phyloP scores from a whole-genome alignment of 176 grass and related monocot genomes.

The Triticum timopheevii region DNA sequence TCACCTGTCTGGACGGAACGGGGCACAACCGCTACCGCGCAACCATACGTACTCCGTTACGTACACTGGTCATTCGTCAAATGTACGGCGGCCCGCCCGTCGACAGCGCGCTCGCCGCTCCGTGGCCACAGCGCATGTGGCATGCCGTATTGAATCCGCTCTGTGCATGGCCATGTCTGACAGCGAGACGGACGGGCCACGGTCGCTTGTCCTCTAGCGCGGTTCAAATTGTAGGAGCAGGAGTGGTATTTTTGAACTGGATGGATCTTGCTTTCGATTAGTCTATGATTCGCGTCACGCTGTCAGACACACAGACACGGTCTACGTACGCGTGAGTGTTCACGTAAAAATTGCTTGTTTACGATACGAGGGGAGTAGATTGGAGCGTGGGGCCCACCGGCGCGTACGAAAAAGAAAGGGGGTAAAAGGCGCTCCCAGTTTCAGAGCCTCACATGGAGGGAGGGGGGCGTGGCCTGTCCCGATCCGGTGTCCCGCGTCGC shows the following conservation, averaged over 20 bases:
- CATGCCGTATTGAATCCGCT: neutral
- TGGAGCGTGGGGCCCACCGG: neutral
- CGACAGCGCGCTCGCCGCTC: neutral
- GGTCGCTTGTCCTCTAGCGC: neutral
- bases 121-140: neutral
- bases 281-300: neutral
- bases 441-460: conserved; percentile 16
- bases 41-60: neutral
- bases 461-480: neutral
- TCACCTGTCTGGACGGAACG: neutral
- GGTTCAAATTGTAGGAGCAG: neutral
- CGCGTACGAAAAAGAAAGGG: neutral
- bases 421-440: neutral
- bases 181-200: neutral
- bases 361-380: neutral
- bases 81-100: neutral
- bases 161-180: neutral
- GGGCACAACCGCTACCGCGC: neutral
- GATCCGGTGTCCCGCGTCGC: neutral
- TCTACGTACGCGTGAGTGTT: neutral
- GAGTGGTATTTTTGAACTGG: no score
- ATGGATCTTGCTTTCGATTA: neutral
- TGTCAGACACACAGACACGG: no score
- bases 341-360: neutral
- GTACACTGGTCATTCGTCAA: neutral